phyloP scores from a whole-genome alignment of 1,284 basidiomycete species.

The Pseudozyma thailandica region DNA sequence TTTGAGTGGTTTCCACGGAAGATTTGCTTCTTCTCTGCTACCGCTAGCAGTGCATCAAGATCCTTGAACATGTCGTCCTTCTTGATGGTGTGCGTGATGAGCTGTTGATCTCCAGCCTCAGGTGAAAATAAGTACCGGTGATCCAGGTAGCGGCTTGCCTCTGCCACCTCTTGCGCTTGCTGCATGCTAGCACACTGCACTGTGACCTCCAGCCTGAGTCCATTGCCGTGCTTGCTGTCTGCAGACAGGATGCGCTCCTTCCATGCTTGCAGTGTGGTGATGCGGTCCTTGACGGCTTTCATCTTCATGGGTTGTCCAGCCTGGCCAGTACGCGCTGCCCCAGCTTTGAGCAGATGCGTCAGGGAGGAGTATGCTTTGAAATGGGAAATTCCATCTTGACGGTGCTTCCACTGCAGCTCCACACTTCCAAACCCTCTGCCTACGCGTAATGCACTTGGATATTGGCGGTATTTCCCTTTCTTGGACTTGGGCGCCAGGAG shows the following conservation, averaged over 20 bases:
- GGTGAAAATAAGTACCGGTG: not conserved
- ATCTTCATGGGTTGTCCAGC: constrained; percentile 1
- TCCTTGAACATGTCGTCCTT: not conserved
- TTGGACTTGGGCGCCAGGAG: too few relatives aligned
- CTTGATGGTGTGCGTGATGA: constrained; percentile 2
- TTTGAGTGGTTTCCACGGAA: not conserved
- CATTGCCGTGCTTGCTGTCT: not conserved
- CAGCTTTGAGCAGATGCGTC: constrained; percentile 1
- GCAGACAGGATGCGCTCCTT: not conserved
- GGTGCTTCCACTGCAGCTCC: too few relatives aligned
- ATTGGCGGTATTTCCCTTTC: too few relatives aligned
- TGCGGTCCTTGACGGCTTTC: not conserved
- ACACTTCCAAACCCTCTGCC: too few relatives aligned
- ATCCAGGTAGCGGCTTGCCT: constrained; percentile 4
- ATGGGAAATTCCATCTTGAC: constrained; percentile 1
- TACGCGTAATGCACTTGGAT: too few relatives aligned
- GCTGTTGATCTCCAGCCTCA: constrained; percentile 4
- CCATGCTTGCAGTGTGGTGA: constrained; percentile 3
- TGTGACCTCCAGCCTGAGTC: not conserved
- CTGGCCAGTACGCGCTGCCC: not conserved
- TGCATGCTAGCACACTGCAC: not conserved
- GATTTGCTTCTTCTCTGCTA: constrained; percentile 5
- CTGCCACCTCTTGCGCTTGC: constrained; percentile 1
- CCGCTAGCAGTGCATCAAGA: not conserved
- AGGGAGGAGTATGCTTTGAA: not conserved